Evolutionary conservation across 139 green algal genomes (phyloP), one percentile per base, ranked within the genome.

Genomic region (Chlorella sp.): DNA sequence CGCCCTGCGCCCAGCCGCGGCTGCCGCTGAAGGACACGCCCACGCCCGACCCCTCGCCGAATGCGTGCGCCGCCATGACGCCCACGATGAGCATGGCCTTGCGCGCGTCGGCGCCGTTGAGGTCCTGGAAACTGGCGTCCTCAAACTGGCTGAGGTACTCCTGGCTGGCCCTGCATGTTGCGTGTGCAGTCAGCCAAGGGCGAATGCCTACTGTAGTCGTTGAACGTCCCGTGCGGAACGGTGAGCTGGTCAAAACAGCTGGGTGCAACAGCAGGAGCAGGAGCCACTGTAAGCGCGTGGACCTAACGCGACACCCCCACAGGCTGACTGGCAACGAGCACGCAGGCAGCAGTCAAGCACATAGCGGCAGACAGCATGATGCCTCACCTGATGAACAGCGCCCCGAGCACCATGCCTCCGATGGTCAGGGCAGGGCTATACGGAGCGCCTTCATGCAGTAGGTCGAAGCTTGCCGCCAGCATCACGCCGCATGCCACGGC

Each of bases 401-500:
- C 88, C 31, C 92, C 92, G 36, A 89, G 61, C 36, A 94, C 35
- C 74, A 97, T 83, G 22, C 92, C 91, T 1, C 77, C 22, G 10
- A 94, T 79, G 6, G 91, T 81, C 49, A 92, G 75, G 2, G 31
- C 31, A 2, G 79, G 78, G 20, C 87, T 89, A 70, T 96, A 92
- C 1, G 81, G 77, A 67, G 88, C 89, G 59, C 85, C 87, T 76
- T 98, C 95, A 59, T 95, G 88, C 14, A 99, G 74, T 23, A 99
- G 86, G 70, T 96, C 95, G 78, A 98, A 99, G 69, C 80, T 92
- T 14, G 92, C 92, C 1, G 95, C 92, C 34, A 99, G 78, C 95
- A 99, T 99, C 32, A 99, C 95, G 1, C 95, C 95, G 67, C 91
- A 96, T 6, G 95, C 95, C 1, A 98, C 74, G 2, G 94, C 93